Conservation (phyloP, 2,329 filamentous ascomycete species). For the Xylaria sp. region DNA sequence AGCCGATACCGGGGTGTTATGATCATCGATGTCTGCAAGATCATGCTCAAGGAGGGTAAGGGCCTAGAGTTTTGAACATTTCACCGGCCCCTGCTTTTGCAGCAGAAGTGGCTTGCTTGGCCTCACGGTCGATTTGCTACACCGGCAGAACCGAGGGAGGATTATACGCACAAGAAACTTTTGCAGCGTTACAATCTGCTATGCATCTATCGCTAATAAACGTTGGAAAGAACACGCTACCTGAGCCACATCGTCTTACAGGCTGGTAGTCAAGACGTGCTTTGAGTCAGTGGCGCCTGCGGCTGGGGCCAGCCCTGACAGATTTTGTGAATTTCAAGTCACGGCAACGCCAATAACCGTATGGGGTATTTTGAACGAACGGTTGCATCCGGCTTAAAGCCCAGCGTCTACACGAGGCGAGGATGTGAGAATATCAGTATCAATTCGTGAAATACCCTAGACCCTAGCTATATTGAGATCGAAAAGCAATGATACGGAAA, state of each 20-base stretch:
- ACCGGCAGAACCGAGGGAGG: neutral
- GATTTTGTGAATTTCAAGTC: neutral
- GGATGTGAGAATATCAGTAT: neutral
- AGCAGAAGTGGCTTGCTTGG: constrained; percentile 27
- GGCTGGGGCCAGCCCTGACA: neutral
- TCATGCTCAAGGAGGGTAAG: constrained; percentile 5
- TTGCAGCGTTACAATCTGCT: constrained; percentile 1
- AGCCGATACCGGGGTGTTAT: constrained; percentile 8
- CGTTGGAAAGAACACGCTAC: constrained; percentile 14
- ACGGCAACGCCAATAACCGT: neutral
- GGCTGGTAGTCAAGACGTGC: constrained; percentile 7
- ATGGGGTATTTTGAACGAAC: neutral
- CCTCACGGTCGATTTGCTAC: neutral
- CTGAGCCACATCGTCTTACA: neutral
- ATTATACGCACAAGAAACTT: constrained; percentile 7
- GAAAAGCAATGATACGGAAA: constrained; percentile 17
- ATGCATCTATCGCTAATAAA: constrained; percentile 17
- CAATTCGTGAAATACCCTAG: constrained; percentile 3
- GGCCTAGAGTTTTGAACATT: constrained; percentile 18
- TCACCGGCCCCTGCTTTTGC: constrained; percentile 15
- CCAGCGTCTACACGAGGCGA: neutral
- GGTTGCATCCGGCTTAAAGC: constrained; percentile 16
- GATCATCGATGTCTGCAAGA: neutral
- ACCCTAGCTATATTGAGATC: constrained; percentile 18
- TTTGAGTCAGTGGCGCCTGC: neutral